A percentile compares a stretch with the other conserved stretches of the same genome.
Evolutionary conservation across 768 basidiomycete species (phyloP).

Genomic region (Trametes maxima): DNA sequence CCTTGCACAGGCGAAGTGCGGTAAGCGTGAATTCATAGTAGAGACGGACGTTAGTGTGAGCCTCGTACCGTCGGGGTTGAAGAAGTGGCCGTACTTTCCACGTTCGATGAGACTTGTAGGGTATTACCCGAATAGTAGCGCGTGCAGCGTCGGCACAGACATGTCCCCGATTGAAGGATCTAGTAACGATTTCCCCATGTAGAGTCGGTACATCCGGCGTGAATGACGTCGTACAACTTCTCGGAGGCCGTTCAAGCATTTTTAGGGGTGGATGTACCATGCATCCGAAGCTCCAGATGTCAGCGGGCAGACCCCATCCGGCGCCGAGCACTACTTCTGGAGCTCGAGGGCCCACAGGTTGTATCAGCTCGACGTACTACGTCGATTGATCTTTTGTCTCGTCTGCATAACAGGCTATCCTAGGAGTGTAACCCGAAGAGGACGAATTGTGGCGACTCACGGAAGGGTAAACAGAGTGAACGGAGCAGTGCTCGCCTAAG

Average conservation of each 20-base stretch:
- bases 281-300: constrained; percentile 17
- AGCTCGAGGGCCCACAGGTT: constrained; percentile 4
- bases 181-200: not conserved
- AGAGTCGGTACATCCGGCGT: not conserved
- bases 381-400: not conserved
- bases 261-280: not conserved
- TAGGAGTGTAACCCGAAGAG: too few species aligned
- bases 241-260: too few species aligned
- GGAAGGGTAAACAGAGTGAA: too few species aligned
- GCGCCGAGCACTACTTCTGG: constrained; percentile 19
- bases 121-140: constrained; percentile 4
- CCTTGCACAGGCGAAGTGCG: not conserved
- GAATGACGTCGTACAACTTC: not conserved
- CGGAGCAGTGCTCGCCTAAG: too few species aligned
- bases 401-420: not conserved
- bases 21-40: not conserved
- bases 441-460: too few species aligned
- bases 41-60: too few species aligned
- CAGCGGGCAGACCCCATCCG: constrained; percentile 17
- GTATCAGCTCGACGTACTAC: constrained; percentile 16
- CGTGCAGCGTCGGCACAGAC: constrained; percentile 6
- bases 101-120: constrained; percentile 2
- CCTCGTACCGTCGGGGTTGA: constrained; percentile 8
- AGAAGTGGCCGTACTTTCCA: constrained; percentile 11
- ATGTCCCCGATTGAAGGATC: not conserved